A percentile compares a stretch with the other conserved stretches of the same genome.
Conservation (phyloP, 2,329 filamentous ascomycete genomes). For the Tolypocladium guangdongense region DNA sequence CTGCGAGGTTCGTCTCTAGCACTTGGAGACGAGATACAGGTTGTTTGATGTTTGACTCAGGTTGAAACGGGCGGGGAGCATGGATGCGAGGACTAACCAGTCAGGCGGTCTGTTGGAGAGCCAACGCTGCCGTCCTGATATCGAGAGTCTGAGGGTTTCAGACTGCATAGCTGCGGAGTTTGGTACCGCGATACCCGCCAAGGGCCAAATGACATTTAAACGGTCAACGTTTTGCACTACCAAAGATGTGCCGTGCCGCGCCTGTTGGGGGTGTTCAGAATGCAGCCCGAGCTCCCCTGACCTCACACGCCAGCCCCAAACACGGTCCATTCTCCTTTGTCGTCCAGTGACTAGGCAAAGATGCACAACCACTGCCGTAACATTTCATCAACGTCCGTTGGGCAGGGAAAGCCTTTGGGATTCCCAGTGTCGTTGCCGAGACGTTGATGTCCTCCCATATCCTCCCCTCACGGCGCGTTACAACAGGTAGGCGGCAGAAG, state of each 20-base stretch:
- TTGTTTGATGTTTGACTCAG: not conserved
- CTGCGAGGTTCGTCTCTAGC: not conserved
- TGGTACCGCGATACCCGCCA: not conserved
- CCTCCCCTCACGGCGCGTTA: too few species aligned
- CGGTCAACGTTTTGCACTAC: not conserved
- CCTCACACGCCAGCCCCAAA: too few species aligned
- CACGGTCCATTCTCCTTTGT: too few species aligned
- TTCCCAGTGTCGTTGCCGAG: too few species aligned
- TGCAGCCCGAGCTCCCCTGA: too few species aligned
- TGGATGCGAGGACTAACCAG: not conserved
- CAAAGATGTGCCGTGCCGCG: not conserved
- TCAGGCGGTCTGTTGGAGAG: not conserved
- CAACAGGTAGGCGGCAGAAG: too few species aligned
- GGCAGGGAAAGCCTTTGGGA: too few species aligned
- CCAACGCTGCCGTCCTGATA: not conserved
- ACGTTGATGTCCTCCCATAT: too few species aligned
- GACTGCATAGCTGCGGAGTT: not conserved
- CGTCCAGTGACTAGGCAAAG: too few species aligned
- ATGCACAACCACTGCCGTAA: too few species aligned
- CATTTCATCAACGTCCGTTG: too few species aligned
- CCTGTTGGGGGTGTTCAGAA: too few species aligned
- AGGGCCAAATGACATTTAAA: not conserved
- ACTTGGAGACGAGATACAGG: not conserved
- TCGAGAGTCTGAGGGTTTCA: not conserved
- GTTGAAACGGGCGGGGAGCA: not conserved